Percentiles rank a stretch among this genome's conserved stretches.
Conservation (phyloP, 2,329 filamentous ascomycete genomes). For the Triangularia setosa region DNA sequence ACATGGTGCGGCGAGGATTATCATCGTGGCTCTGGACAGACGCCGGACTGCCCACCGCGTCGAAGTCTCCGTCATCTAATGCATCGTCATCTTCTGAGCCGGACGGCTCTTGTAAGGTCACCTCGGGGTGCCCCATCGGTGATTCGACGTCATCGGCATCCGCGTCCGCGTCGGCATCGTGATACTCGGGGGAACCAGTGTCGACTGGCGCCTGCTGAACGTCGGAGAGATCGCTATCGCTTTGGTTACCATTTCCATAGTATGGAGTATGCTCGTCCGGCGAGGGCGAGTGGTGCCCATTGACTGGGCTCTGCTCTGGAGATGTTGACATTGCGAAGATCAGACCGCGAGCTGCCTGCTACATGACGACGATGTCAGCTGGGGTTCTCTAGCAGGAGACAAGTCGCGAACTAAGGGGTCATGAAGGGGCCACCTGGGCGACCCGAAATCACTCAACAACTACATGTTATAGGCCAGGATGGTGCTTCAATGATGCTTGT, state of each 20-base stretch:
- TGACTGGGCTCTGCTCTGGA: conserved; percentile 58
- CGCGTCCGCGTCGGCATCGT: conserved; percentile 1
- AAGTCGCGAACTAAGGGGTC: conserved; percentile 22
- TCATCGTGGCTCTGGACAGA: conserved; percentile 43
- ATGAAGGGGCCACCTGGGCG: conserved; percentile 33
- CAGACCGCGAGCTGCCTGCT: conserved; percentile 60
- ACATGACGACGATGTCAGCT: conserved; percentile 46
- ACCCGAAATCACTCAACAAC: conserved; percentile 30
- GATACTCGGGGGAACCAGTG: conserved; percentile 38
- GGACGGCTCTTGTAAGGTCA: conserved; percentile 42
- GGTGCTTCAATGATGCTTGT: conserved; percentile 37
- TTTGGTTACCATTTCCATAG: conserved; percentile 46
- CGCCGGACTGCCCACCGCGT: conserved; percentile 61
- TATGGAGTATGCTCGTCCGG: conserved; percentile 42
- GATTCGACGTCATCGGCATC: conserved; percentile 26
- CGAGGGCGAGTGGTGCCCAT: conserved; percentile 60
- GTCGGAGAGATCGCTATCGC: conserved; percentile 76
- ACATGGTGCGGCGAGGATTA: conserved; percentile 58
- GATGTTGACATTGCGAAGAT: conserved; percentile 62
- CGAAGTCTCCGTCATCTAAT: conserved; percentile 71
- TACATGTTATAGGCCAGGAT: conserved; percentile 21
- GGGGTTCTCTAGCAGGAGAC: conserved; percentile 28
- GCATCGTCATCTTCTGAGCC: conserved; percentile 51
- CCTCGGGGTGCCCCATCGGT: conserved; percentile 35
- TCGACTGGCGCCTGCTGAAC: conserved; percentile 50